Conservation (phyloP, 441 rosid genomes). For the Eutrema salsugineum region DNA sequence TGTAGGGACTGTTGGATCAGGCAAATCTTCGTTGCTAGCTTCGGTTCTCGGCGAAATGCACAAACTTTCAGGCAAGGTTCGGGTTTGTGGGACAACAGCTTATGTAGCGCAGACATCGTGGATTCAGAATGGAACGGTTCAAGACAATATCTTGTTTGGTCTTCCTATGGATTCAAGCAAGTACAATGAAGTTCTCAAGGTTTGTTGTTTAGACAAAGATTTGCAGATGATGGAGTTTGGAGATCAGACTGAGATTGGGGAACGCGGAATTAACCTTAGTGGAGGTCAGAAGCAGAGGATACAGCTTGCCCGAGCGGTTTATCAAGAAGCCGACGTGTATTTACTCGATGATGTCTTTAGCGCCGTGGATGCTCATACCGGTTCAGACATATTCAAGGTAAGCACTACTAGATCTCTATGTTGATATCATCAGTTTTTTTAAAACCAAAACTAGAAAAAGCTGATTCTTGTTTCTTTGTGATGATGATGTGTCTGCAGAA, state of each 20-base stretch:
- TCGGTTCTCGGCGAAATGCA: slow-evolving; percentile 94
- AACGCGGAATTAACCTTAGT: slow-evolving; percentile 92
- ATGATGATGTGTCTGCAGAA: slow-evolving; percentile 39
- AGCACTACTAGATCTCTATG: neutral
- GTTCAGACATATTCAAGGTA: slow-evolving; percentile 88
- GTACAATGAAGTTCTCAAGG: slow-evolving; percentile 65
- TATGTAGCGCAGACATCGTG: slow-evolving; percentile 93
- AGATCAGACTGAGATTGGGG: slow-evolving; percentile 94
- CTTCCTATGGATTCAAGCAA: slow-evolving; percentile 58
- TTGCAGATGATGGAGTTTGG: slow-evolving; percentile 90
- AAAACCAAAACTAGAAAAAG: neutral
- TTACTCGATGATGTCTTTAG: slow-evolving; percentile 93
- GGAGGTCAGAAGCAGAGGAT: slow-evolving; percentile 96
- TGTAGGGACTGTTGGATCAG: slow-evolving; percentile 89
- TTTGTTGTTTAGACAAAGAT: slow-evolving; percentile 82
- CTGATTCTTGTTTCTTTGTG: slow-evolving; percentile 11
- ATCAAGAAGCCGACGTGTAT: slow-evolving; percentile 82
- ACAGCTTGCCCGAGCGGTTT: slow-evolving; percentile 91
- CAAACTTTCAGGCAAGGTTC: slow-evolving; percentile 71
- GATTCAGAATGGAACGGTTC: slow-evolving; percentile 89
- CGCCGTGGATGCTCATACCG: slow-evolving; percentile 96
- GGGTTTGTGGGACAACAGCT: slow-evolving; percentile 77
- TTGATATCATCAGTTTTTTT: neutral
- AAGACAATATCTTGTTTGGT: slow-evolving; percentile 84
- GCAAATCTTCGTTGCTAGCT: slow-evolving; percentile 81